Conservation (phyloP, 2,329 filamentous ascomycete species). For the Penicillium digitatum region DNA sequence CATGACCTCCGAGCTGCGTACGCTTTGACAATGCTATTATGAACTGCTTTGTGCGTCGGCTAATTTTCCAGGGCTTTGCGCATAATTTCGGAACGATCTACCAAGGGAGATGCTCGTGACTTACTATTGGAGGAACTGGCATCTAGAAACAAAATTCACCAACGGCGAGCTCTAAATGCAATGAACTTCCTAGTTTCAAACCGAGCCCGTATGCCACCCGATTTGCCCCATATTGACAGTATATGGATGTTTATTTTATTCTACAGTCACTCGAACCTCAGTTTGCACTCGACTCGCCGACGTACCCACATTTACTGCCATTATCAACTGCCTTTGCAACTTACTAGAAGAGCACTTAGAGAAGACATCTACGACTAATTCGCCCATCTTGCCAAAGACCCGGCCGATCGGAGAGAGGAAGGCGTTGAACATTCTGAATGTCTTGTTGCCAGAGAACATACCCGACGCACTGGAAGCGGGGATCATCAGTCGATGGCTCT, state of each 20-base stretch:
- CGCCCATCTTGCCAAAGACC: slow-evolving; percentile 39
- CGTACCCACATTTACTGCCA: slow-evolving; percentile 35
- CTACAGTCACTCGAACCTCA: slow-evolving; percentile 36
- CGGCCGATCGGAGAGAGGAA: slow-evolving; percentile 44
- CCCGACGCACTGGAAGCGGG: slow-evolving; percentile 57
- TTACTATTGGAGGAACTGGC: slow-evolving; percentile 42
- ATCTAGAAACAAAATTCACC: slow-evolving; percentile 35
- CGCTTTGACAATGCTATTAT: slow-evolving; percentile 39
- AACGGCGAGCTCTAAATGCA: slow-evolving; percentile 42
- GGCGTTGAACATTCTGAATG: slow-evolving; percentile 54
- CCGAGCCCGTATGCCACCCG: slow-evolving; percentile 34
- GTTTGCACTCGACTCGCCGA: slow-evolving; percentile 36
- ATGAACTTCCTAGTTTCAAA: slow-evolving; percentile 43
- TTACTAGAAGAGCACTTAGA: slow-evolving; percentile 39
- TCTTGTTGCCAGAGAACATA: slow-evolving; percentile 58
- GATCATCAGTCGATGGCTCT: slow-evolving; percentile 71
- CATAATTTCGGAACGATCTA: slow-evolving; percentile 46
- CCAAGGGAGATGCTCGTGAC: slow-evolving; percentile 39
- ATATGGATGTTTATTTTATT: not conserved
- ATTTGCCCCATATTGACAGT: not conserved
- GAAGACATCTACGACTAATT: slow-evolving; percentile 33
- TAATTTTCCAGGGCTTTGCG: slow-evolving; percentile 51
- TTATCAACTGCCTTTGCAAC: slow-evolving; percentile 43
- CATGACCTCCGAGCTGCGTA: slow-evolving; percentile 68
- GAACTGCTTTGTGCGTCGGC: slow-evolving; percentile 41